These are phyloP conservation scores for Cladorrhinum sp. DNA, from an alignment of 2,329 filamentous ascomycete species.

Conservation along the genomic window DNA sequence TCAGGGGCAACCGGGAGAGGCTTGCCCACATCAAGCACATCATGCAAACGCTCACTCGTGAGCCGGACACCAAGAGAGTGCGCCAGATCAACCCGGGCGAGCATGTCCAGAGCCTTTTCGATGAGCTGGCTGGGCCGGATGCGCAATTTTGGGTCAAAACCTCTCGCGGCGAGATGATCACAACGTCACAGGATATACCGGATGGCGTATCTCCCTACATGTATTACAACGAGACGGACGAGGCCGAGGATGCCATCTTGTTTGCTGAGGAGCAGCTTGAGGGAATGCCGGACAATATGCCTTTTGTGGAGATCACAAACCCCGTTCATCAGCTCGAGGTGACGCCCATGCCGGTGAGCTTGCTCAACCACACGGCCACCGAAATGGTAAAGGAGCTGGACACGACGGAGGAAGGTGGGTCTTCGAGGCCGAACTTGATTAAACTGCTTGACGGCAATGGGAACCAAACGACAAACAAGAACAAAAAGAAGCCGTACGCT, in stretches of 20 bases:
- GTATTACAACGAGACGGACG: constrained; percentile 31
- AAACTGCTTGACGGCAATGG: not conserved
- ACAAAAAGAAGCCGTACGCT: not conserved
- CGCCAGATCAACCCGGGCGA: constrained; percentile 29
- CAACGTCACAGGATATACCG: constrained; percentile 12
- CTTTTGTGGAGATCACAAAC: constrained; percentile 31
- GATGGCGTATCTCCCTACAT: constrained; percentile 8
- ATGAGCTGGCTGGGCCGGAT: constrained; percentile 22
- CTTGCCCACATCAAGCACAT: constrained; percentile 28
- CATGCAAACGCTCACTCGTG: constrained; percentile 25
- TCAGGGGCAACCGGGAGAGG: constrained; percentile 26
- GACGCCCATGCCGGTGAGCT: constrained; percentile 5
- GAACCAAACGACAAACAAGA: not conserved
- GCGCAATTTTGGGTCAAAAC: constrained; percentile 2
- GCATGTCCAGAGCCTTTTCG: constrained; percentile 27
- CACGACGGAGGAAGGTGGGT: not conserved
- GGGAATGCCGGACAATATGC: constrained; percentile 21
- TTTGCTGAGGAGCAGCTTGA: constrained; percentile 17
- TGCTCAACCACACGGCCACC: constrained; percentile 9
- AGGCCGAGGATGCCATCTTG: constrained; percentile 29
- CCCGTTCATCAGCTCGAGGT: constrained; percentile 27
- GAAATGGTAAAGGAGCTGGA: not conserved
- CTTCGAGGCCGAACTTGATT: not conserved
- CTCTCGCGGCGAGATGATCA: constrained; percentile 20
- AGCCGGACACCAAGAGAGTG: constrained; percentile 28